Conservation (phyloP, 2,329 filamentous ascomycete genomes). For the Neonectria hederae region DNA sequence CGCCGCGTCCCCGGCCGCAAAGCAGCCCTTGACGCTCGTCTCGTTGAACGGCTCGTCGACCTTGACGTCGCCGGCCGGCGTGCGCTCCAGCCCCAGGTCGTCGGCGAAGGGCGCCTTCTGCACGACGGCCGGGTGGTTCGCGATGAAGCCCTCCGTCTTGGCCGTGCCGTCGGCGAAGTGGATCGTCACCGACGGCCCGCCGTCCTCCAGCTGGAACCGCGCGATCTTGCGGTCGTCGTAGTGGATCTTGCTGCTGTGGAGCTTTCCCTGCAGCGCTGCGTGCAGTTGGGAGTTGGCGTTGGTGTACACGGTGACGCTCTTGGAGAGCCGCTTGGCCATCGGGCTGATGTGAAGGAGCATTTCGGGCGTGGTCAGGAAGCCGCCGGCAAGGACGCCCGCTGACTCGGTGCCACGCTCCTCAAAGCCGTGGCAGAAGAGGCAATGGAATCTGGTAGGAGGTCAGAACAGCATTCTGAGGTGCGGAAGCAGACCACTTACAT, state of each 20-base stretch:
- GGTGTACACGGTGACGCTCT: slow-evolving; percentile 61
- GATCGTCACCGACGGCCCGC: slow-evolving; percentile 46
- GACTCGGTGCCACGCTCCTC: slow-evolving; percentile 61
- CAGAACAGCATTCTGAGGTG: neutral
- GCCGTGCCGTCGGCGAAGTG: slow-evolving; percentile 52
- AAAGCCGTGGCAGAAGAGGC: slow-evolving; percentile 68
- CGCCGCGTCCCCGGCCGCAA: slow-evolving; percentile 62
- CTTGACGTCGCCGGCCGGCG: slow-evolving; percentile 55
- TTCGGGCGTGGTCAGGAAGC: slow-evolving; percentile 42
- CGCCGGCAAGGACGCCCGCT: slow-evolving; percentile 58
- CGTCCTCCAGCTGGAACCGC: slow-evolving; percentile 41
- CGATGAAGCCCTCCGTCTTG: slow-evolving; percentile 52
- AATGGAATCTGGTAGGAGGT: slow-evolving; percentile 58
- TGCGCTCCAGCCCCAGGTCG: slow-evolving; percentile 56
- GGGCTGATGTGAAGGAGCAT: slow-evolving; percentile 52
- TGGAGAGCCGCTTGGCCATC: slow-evolving; percentile 55
- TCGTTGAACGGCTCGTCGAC: slow-evolving; percentile 55
- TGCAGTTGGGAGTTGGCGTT: slow-evolving; percentile 52
- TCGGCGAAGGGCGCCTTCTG: slow-evolving; percentile 53
- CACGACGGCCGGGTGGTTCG: slow-evolving; percentile 49
- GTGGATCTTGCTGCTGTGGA: slow-evolving; percentile 47
- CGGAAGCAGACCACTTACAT: slow-evolving; percentile 51
- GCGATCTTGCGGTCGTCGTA: slow-evolving; percentile 50
- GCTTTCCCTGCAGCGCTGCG: slow-evolving; percentile 36
- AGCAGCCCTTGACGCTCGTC: slow-evolving; percentile 61